phyloP scores from a whole-genome alignment of 768 basidiomycete genomes.

The Exsudoporus frostii region DNA sequence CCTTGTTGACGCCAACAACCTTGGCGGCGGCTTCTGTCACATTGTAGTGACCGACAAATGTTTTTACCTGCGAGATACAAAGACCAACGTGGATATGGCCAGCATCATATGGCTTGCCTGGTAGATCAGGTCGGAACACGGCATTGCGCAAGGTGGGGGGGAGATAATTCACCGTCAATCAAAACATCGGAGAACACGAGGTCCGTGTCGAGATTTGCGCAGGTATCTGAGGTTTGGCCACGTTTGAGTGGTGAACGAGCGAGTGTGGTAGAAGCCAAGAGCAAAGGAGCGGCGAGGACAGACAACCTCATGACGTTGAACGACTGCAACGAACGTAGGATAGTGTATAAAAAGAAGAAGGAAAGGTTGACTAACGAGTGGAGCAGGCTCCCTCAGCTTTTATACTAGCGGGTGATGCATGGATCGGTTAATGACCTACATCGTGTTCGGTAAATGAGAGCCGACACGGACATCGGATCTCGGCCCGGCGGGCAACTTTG shows the following conservation, averaged over 20 bases:
- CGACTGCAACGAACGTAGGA: background rate
- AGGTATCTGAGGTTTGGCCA: conserved; percentile 7
- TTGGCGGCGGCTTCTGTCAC: conserved; percentile 22
- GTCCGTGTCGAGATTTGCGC: conserved; percentile 14
- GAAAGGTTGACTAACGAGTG: background rate
- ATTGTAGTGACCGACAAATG: conserved; percentile 22
- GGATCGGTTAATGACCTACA: conserved; percentile 11
- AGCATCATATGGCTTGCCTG: conserved; percentile 21
- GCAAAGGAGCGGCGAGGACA: conserved; percentile 16
- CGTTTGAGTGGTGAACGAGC: conserved; percentile 16
- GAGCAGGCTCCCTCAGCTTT: background rate
- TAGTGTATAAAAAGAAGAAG: background rate
- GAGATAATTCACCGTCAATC: conserved; percentile 4
- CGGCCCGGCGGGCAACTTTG: too few species aligned
- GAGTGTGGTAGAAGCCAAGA: conserved; percentile 13
- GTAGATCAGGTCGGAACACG: background rate
- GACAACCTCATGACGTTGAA: conserved; percentile 14
- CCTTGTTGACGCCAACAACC: conserved; percentile 23
- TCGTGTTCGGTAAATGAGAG: too few species aligned
- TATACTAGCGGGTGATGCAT: conserved; percentile 2
- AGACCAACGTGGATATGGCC: conserved; percentile 29
- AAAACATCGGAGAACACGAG: conserved; percentile 17
- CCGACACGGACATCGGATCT: too few species aligned
- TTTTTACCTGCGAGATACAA: conserved; percentile 28
- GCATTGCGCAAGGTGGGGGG: too few species aligned